phyloP scores from a whole-genome alignment of 2,329 filamentous ascomycete species.

The Hortaea werneckii region DNA sequence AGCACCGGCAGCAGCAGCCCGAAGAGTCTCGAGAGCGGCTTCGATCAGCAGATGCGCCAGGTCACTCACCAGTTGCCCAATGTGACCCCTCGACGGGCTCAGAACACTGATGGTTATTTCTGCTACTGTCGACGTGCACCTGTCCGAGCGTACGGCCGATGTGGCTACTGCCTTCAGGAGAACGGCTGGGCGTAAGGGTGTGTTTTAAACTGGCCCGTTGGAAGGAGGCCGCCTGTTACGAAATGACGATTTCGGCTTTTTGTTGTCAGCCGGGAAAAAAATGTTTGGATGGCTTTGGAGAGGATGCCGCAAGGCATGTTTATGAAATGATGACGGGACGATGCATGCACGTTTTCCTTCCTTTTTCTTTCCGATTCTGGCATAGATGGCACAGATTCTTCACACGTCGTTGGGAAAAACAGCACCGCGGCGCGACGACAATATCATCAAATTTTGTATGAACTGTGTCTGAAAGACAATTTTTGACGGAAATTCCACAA shows the following conservation, averaged over 20 bases:
- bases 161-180: conserved; percentile 32
- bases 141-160: conserved; percentile 33
- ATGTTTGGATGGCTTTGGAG: neutral
- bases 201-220: too few species aligned
- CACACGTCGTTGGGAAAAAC: too few species aligned
- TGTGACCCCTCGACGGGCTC: conserved; percentile 1
- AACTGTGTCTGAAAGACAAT: too few species aligned
- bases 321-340: neutral
- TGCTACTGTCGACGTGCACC: conserved; percentile 27
- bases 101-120: conserved; percentile 13
- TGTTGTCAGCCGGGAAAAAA: too few species aligned
- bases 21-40: conserved; percentile 35
- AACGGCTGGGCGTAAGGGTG: conserved; percentile 26
- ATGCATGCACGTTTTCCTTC: neutral
- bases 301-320: conserved; percentile 19
- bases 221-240: neutral
- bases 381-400: too few species aligned
- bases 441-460: too few species aligned
- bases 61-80: conserved; percentile 13
- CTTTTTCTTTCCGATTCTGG: neutral
- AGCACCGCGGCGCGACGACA: too few species aligned
- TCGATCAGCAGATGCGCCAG: conserved; percentile 26
- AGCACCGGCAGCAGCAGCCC: conserved; percentile 48
- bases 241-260: neutral
- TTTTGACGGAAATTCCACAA: too few species aligned